These are phyloP conservation scores for Venturia effusa DNA, from an alignment of 2,329 filamentous ascomycete species.

Conservation along the genomic window DNA sequence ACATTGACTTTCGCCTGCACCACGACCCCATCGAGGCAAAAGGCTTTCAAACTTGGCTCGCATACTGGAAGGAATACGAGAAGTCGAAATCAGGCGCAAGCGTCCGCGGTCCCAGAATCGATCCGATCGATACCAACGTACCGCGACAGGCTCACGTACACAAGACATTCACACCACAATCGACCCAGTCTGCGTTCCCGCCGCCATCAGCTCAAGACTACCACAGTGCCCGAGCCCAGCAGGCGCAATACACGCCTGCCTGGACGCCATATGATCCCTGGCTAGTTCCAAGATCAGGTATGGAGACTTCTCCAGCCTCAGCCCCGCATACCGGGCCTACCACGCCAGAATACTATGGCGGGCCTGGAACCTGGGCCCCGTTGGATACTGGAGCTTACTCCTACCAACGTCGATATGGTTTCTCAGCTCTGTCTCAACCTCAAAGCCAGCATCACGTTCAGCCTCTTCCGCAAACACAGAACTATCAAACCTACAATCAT, in stretches of 20 bases:
- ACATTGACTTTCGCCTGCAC: slow-evolving; percentile 76
- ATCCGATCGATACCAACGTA: slow-evolving; percentile 55
- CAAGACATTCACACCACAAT: slow-evolving; percentile 32
- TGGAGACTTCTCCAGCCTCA: slow-evolving; percentile 40
- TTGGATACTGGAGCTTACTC: slow-evolving; percentile 20
- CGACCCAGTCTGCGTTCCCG: slow-evolving; percentile 11
- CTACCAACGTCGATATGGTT: slow-evolving; percentile 31
- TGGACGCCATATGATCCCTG: slow-evolving; percentile 32
- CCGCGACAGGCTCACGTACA: slow-evolving; percentile 39
- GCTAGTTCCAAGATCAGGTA: slow-evolving; percentile 25
- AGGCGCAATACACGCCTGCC: slow-evolving; percentile 25
- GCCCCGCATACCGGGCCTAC: slow-evolving; percentile 42
- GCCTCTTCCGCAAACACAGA: background rate
- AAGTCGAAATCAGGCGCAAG: slow-evolving; percentile 34
- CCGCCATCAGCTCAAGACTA: slow-evolving; percentile 18
- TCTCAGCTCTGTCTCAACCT: slow-evolving; percentile 33
- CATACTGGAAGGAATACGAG: slow-evolving; percentile 56
- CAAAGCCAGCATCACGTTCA: slow-evolving; percentile 23
- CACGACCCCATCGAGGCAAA: slow-evolving; percentile 71
- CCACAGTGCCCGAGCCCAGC: slow-evolving; percentile 26
- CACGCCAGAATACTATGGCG: slow-evolving; percentile 42
- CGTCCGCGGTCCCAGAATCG: slow-evolving; percentile 34
- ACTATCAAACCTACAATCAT: background rate
- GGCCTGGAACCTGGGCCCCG: slow-evolving; percentile 34
- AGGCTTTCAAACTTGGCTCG: slow-evolving; percentile 55